phyloP scores from a whole-genome alignment of 225 moss, liverwort and hornwort genomes.

The Pleurozium schreberi region DNA sequence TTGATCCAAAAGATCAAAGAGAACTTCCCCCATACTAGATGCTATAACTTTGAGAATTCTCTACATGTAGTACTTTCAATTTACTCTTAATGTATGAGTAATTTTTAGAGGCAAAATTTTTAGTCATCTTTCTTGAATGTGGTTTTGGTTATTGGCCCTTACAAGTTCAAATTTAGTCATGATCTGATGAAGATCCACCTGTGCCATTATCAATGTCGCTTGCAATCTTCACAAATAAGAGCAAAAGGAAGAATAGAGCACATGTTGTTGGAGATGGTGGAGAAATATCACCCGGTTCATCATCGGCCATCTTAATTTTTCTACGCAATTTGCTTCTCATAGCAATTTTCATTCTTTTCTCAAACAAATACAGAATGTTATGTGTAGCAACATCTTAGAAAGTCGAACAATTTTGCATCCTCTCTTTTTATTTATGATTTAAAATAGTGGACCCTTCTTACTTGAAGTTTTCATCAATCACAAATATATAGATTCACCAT shows the following conservation, averaged over 20 bases:
- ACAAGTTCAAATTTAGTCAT: background rate
- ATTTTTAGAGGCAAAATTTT: background rate
- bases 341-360: background rate
- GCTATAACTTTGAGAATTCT: background rate
- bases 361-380: background rate
- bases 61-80: background rate
- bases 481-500: background rate
- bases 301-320: constrained; percentile 3
- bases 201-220: constrained; percentile 1
- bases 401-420: background rate
- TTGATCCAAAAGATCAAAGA: background rate
- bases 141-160: fast-evolving
- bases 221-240: constrained; percentile 34
- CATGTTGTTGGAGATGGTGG: constrained; percentile 32
- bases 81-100: too few species aligned
- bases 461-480: background rate
- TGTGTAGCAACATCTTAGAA: background rate
- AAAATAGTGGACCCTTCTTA: too few species aligned
- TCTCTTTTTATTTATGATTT: background rate
- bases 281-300: background rate
- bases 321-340: background rate
- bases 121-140: background rate
- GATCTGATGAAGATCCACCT: background rate
- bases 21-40: background rate
- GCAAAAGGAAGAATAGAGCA: constrained; percentile 28